Percentiles rank a stretch among this genome's conserved stretches.
These are phyloP conservation scores for Strobilomyces dryophilus DNA, from an alignment of 768 basidiomycete genomes.

Conservation along the genomic window DNA sequence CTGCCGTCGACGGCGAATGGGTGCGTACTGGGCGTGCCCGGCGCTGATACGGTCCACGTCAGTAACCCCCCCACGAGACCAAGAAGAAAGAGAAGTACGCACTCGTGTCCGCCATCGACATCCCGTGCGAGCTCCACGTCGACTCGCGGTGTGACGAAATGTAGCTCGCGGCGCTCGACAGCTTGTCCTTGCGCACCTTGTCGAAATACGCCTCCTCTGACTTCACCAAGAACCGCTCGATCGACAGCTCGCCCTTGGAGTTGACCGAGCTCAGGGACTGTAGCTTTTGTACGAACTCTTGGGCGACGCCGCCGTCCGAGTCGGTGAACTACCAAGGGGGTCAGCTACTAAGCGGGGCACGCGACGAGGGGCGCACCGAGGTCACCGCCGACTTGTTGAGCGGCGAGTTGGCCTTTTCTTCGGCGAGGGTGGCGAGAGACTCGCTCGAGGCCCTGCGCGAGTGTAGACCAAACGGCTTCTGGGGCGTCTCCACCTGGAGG, in stretches of 20 bases:
- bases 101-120: constrained; percentile 54
- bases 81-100: constrained; percentile 27
- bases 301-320: constrained; percentile 86
- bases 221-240: constrained; percentile 86
- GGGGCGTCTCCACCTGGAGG: constrained; percentile 58
- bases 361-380: constrained; percentile 46
- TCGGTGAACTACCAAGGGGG: constrained; percentile 71
- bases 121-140: constrained; percentile 64
- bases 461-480: constrained; percentile 74
- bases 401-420: constrained; percentile 87
- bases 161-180: constrained; percentile 76
- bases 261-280: constrained; percentile 78
- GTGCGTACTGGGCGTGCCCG: constrained; percentile 48
- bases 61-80: constrained; percentile 3
- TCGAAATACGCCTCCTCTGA: constrained; percentile 94
- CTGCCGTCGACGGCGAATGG: constrained; percentile 42
- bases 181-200: constrained; percentile 82
- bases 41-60: constrained; percentile 20
- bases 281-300: constrained; percentile 83
- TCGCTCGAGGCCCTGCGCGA: constrained; percentile 84
- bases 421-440: constrained; percentile 86
- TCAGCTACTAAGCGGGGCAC: background rate
- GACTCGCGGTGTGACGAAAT: constrained; percentile 79
- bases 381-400: constrained; percentile 93
- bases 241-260: constrained; percentile 87